Conservation (phyloP, 2,329 filamentous ascomycete species). For the Nothophoma quercina region DNA sequence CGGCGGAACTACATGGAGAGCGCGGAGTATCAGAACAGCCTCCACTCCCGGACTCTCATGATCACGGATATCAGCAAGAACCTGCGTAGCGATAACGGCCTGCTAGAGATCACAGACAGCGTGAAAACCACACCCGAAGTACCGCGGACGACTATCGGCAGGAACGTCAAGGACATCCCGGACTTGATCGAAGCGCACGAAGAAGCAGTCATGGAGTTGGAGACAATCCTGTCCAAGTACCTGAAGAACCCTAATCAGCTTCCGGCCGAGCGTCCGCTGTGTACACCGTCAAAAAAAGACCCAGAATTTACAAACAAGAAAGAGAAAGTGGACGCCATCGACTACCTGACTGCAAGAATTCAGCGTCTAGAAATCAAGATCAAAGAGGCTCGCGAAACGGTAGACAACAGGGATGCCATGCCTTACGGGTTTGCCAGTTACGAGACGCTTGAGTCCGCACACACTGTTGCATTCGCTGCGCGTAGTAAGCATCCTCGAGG, state of each 20-base stretch:
- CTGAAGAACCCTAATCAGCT: constrained; percentile 85
- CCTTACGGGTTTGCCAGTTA: constrained; percentile 95
- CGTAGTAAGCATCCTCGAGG: constrained; percentile 83
- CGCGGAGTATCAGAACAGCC: constrained; percentile 84
- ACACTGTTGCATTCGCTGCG: constrained; percentile 82
- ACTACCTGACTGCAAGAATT: constrained; percentile 88
- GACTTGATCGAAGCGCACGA: constrained; percentile 85
- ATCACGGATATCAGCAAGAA: constrained; percentile 83
- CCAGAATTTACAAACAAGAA: constrained; percentile 65
- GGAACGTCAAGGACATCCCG: constrained; percentile 91
- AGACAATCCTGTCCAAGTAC: constrained; percentile 86
- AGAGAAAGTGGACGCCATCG: constrained; percentile 90
- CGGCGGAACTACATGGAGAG: constrained; percentile 83
- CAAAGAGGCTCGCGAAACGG: constrained; percentile 78
- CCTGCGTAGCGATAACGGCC: constrained; percentile 83
- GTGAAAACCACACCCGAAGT: constrained; percentile 80
- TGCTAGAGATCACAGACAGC: constrained; percentile 81
- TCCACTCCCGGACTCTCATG: constrained; percentile 75
- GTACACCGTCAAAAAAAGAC: constrained; percentile 82
- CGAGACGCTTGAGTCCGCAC: constrained; percentile 84
- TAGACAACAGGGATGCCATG: constrained; percentile 89
- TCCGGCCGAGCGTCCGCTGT: constrained; percentile 77
- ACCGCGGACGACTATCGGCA: constrained; percentile 81
- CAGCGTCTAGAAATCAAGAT: constrained; percentile 82
- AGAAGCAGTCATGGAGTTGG: constrained; percentile 79